Base-by-base conservation (phyloP, 192 early-diverging fungal species). In the Coemansia sp. region DNA sequence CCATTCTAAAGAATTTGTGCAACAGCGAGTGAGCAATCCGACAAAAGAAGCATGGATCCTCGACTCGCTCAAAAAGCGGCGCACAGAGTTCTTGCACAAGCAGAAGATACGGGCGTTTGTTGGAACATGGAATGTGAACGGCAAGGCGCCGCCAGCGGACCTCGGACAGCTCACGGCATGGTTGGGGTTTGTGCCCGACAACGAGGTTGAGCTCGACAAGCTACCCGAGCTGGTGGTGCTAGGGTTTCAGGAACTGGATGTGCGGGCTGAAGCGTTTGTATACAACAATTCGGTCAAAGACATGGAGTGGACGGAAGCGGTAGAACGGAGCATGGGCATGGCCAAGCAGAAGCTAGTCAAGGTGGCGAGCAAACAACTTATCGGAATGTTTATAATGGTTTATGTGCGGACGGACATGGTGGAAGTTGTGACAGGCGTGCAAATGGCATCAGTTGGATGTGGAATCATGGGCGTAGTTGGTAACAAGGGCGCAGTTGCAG, bases 121-220 rank as follows among this genome's bases (percentile, higher is more conserved):
- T 1, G 93, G 93, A 2, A 93, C 94, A 1, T 98, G 92, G 89
- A 98, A 98, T 70, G 92, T 95, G 23, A 93, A 94, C 67, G 93
- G 92, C 8, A 82, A 83, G 23, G 62, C 76, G 15, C 85, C 90
- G 6, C 72, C 87, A 1, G 76, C 35, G 12, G 22, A 39, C 10
- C 4, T 87, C 17, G 72, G 79, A 21, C 35, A 17, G 9, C 60
- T 96, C 23, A 55, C 74, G 5, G 62, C 81, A 9, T 96, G 92
- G 93, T 69, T 95, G 6, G 66, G 73, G 39, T 79, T 75, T 43
- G 66, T 70, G 9, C 48, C 70, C 19, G 61, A 73, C 8, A 76
- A 75, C 5, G 23, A 10, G 65, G 38, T 48, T 37, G 53, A 55
- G 27, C 53, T 55, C 9, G 53, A 35, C 9, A 48, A 51, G 22